These are phyloP conservation scores for Periglandula ipomoeae DNA, from an alignment of 2,329 filamentous ascomycete species.

Conservation along the genomic window DNA sequence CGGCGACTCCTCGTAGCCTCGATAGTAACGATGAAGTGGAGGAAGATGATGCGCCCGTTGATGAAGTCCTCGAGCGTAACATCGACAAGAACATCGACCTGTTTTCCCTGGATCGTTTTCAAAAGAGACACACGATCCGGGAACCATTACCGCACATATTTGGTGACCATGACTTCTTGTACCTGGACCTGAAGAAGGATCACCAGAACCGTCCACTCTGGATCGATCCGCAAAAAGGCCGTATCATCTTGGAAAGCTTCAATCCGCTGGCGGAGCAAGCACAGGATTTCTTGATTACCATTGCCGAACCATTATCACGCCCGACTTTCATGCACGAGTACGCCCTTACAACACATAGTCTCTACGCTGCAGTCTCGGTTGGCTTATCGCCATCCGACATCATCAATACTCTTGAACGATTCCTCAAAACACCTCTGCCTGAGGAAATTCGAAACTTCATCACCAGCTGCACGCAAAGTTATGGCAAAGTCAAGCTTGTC, in stretches of 20 bases:
- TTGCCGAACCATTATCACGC: conserved; percentile 85
- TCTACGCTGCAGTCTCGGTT: conserved; percentile 92
- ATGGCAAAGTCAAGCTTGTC: conserved; percentile 92
- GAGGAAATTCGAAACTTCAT: conserved; percentile 75
- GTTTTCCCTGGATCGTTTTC: conserved; percentile 46
- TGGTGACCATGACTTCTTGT: conserved; percentile 63
- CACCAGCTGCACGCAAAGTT: conserved; percentile 71
- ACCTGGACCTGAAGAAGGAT: conserved; percentile 74
- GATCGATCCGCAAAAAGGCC: conserved; percentile 81
- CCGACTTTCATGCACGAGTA: conserved; percentile 93
- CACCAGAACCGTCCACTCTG: conserved; percentile 84
- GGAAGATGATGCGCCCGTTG: conserved; percentile 40
- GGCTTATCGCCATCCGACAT: conserved; percentile 87
- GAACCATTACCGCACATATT: conserved; percentile 39
- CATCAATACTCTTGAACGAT: conserved; percentile 75
- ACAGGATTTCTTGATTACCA: conserved; percentile 91
- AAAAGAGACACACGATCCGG: conserved; percentile 33
- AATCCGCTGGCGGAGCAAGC: conserved; percentile 78
- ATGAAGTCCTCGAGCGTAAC: conserved; percentile 43
- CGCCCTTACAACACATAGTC: conserved; percentile 78
- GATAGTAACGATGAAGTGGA: conserved; percentile 42
- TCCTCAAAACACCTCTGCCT: conserved; percentile 82
- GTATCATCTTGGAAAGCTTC: conserved; percentile 91
- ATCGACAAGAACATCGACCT: conserved; percentile 51
- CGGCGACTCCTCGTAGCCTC: conserved; percentile 49